Percentiles rank a stretch among this genome's conserved stretches.
Evolutionary conservation across 306 rosid species (phyloP).

Genomic region (Corylus heterophylla): DNA sequence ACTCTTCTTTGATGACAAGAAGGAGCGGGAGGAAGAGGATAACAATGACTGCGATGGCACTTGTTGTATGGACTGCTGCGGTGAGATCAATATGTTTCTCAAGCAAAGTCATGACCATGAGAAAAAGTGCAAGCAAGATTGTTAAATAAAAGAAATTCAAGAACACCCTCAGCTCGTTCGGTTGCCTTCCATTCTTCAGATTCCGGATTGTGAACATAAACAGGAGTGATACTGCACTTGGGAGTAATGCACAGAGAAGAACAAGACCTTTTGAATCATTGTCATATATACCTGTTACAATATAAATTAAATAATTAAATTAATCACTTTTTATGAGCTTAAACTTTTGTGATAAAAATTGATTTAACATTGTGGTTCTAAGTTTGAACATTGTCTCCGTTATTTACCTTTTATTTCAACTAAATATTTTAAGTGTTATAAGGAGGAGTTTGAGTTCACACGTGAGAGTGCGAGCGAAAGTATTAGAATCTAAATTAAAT

Average conservation of each 20-base stretch:
- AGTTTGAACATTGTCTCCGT: no score
- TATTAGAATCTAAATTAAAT: no score
- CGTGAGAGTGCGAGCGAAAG: no score
- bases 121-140: conserved; percentile 38
- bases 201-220: conserved; percentile 43
- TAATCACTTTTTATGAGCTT: no score
- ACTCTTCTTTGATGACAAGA: conserved; percentile 39
- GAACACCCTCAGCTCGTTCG: conserved; percentile 39
- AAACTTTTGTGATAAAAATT: no score
- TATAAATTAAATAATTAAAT: no score
- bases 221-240: conserved; percentile 29
- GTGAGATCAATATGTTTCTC: conserved; percentile 26
- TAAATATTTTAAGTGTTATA: no score
- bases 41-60: conserved; percentile 22
- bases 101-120: conserved; percentile 37
- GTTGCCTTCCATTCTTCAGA: conserved; percentile 25
- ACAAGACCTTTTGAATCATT: conserved; percentile 40
- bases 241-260: conserved; percentile 52
- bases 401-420: no score
- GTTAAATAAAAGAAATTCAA: conserved; percentile 40
- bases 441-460: no score
- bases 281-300: conserved; percentile 23
- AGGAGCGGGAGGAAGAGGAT: conserved; percentile 36
- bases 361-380: no score
- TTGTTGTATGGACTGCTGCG: conserved; percentile 22